Percentiles rank a stretch among this genome's conserved stretches.
Conservation (phyloP, 192 early-diverging fungal genomes). For the Geosiphon pyriformis region DNA sequence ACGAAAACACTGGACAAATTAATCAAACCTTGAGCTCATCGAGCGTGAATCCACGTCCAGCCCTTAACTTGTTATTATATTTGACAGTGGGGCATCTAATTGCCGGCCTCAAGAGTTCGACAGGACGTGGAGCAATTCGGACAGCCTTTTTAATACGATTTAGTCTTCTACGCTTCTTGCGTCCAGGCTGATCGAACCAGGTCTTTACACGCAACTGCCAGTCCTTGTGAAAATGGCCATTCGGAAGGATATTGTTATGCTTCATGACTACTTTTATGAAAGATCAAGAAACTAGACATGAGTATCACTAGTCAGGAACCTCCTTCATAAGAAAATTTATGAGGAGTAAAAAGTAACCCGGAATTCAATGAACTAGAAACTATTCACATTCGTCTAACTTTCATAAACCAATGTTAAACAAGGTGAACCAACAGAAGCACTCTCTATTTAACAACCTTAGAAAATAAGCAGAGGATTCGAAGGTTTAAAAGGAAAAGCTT, state of each 20-base stretch:
- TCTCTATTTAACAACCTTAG: too few relatives aligned
- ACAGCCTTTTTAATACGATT: slow-evolving; percentile 93
- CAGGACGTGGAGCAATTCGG: slow-evolving; percentile 90
- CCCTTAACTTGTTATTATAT: slow-evolving; percentile 97
- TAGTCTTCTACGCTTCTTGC: slow-evolving; percentile 86
- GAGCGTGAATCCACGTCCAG: slow-evolving; percentile 95
- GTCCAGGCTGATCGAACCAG: slow-evolving; percentile 97
- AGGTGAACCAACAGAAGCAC: too few relatives aligned
- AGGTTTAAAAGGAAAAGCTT: too few relatives aligned
- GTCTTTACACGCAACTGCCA: slow-evolving; percentile 95
- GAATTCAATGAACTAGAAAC: too few relatives aligned
- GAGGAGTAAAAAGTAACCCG: too few relatives aligned
- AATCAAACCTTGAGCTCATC: slow-evolving; percentile 90
- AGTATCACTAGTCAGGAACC: too few relatives aligned
- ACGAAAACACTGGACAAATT: not conserved
- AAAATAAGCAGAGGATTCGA: too few relatives aligned
- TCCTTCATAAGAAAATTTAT: too few relatives aligned
- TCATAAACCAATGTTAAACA: too few relatives aligned
- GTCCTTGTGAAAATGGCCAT: slow-evolving; percentile 97
- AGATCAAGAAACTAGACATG: too few relatives aligned
- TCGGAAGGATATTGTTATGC: slow-evolving; percentile 94
- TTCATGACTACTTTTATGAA: slow-evolving; percentile 65
- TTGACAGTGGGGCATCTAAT: slow-evolving; percentile 94
- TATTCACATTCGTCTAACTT: too few relatives aligned
- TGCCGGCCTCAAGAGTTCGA: slow-evolving; percentile 93